Percentiles rank a stretch among this genome's conserved stretches.
phyloP scores from a whole-genome alignment of 768 basidiomycete species.

The Lactarius pseudohatsudake region DNA sequence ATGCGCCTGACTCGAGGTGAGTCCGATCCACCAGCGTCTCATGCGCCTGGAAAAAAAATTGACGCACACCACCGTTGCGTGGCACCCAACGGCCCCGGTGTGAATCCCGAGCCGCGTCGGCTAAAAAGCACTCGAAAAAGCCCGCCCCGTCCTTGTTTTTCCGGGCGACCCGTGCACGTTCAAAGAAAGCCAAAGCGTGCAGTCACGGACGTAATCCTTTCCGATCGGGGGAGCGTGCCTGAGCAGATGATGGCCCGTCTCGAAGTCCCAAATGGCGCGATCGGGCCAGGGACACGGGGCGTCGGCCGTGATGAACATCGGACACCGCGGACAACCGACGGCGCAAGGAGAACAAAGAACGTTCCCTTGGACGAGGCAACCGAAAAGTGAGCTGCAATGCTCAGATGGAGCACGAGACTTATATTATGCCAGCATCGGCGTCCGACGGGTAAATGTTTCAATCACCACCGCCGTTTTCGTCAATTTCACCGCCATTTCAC shows the following conservation, averaged over 20 bases:
- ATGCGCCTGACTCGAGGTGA: background rate
- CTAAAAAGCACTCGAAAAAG: background rate
- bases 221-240: background rate
- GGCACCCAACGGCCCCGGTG: background rate
- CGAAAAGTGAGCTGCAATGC: background rate
- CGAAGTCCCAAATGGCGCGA: background rate
- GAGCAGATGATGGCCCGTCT: background rate
- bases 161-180: background rate
- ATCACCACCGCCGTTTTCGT: background rate
- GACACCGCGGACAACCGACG: too few relatives aligned
- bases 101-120: background rate
- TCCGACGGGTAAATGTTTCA: background rate
- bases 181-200: background rate
- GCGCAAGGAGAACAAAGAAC: too few relatives aligned
- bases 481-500: too few relatives aligned
- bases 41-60: background rate
- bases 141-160: background rate
- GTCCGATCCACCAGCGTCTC: background rate
- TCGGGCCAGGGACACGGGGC: background rate
- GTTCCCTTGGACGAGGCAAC: too few relatives aligned
- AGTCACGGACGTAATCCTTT: too few relatives aligned
- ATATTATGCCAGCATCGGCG: background rate
- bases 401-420: background rate
- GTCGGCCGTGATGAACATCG: too few relatives aligned
- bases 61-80: background rate